Evolutionary conservation across 1,139 yeast genomes (phyloP), one percentile per base, ranked within the genome.

Genomic region (Protomyces lactucae-debilis): DNA sequence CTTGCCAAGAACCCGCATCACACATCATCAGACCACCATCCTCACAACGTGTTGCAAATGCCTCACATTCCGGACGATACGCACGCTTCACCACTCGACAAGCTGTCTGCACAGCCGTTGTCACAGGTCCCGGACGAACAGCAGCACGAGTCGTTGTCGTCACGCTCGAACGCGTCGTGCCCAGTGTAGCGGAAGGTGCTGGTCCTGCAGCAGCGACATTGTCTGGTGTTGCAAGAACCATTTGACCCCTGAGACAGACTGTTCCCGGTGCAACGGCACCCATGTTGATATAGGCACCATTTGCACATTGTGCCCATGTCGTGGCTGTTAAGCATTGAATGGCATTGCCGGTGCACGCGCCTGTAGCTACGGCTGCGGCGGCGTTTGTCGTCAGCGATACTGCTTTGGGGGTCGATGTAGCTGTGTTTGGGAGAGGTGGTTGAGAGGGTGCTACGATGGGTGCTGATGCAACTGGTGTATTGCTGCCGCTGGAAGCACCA

Each of bases 221-320:
- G 12, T 43, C 48, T 10, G 21, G 48, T 21, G 52, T 18, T 37
- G 53, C 57, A 12, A 52, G 16, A 9, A 52, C 21, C 35, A 59
- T 59, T 25, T 35, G 51, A 6, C 64, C 64, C 4, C 36, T 35
- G 14, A 28, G 28, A 52, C 64, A 60, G 43, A 55, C 54, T 28
- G 64, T 60, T 5, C 64, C 64, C 14, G 64, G 64, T n/a, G 64
- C 64, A 12, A 60, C 64, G 12, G 55, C 16, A n/a, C 64, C 64
- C 64, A 60, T 60, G 14, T 51, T 36, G 9, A 60, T 46, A 8
- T 37, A 25, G 3, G 8, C 25, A 5, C 60, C 64, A 55, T 35
- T 46, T 12, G 46, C 18, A 23, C 64, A 60, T 10, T 21, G 35
- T 4, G 59, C 23, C 64, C 64, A 60, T 2, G 60, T 54, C n/a